Evolutionary conservation across 2,329 filamentous ascomycete species (phyloP), one percentile per base, ranked within the genome.

Genomic region (Alternaria gansuensis): DNA sequence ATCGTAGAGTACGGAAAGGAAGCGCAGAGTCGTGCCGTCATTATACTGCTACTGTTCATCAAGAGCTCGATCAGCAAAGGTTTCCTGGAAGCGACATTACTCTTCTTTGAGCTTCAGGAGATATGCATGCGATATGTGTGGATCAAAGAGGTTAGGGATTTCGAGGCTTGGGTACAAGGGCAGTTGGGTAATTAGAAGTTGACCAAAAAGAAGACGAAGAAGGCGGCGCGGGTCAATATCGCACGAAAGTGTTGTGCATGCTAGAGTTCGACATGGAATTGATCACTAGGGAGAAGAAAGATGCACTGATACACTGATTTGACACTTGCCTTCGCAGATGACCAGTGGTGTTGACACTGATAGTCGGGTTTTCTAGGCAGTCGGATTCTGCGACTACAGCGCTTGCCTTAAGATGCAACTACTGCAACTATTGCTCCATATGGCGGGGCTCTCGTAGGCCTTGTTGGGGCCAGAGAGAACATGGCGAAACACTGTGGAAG

Each of bases 21-120:
- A 29, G 76, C 74, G 21, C 77, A 76, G 55, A 69, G 60, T n/a
- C 67, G 78, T 17, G 71, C 71, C n/a, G 68, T 79, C 13, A 71
- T 68, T 28, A 63, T 79, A 40, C 49, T 80, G 40, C 53, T 79
- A 28, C 58, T 80, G 9, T 80, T 80, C 55, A 70, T 80, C 31
- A 70, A 70, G 51, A 79, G 76, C 57, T 54, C 79, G 52, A 69
- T 79, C 11, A 53, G 69, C 5, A 77, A 77, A 54, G 72, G 63
- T 21, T 46, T 77, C 26, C 45, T 78, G 21, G 67, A 63, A 23
- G 49, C 65, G 5, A 65, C 75, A 28, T 67, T 69, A n/a, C 59
- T 79, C 14, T 75, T 74, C 39, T 79, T 73, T 56, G 77, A 80
- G 57, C 76, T 80, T 33, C 71, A 77, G 46, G 78, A 79, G 65